These are phyloP conservation scores for Claviceps digitariae DNA, from an alignment of 2,329 filamentous ascomycete species.

Conservation along the genomic window DNA sequence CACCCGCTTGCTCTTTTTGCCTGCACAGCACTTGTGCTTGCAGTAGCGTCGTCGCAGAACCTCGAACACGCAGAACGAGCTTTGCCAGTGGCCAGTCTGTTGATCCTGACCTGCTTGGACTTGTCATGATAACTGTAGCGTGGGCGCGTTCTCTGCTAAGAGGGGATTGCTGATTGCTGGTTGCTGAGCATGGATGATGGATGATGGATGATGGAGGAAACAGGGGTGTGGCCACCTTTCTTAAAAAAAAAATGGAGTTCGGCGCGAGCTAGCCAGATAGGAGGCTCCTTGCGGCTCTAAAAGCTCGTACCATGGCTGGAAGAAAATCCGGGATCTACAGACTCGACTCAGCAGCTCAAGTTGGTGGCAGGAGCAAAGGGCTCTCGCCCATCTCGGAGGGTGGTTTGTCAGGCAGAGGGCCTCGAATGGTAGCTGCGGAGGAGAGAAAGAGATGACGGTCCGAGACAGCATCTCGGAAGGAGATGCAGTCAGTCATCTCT, in stretches of 20 bases:
- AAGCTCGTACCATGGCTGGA: neutral
- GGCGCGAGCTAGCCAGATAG: neutral
- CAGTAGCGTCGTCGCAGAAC: neutral
- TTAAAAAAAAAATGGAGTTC: neutral
- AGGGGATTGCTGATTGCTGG: conserved; percentile 2
- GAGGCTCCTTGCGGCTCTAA: neutral
- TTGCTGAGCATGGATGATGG: neutral
- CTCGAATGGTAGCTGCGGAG: no score
- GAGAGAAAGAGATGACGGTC: no score
- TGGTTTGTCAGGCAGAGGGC: no score
- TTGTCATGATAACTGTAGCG: conserved; percentile 11
- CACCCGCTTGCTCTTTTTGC: neutral
- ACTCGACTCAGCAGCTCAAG: neutral
- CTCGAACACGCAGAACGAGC: neutral
- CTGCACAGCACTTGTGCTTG: neutral
- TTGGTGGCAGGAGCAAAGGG: neutral
- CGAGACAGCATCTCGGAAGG: no score
- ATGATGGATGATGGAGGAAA: neutral
- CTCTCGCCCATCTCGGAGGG: no score
- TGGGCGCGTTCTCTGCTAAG: conserved; percentile 17
- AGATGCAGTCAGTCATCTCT: no score
- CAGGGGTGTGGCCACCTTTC: neutral
- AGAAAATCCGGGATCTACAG: neutral
- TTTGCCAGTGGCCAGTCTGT: conserved; percentile 4
- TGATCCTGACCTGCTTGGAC: conserved; percentile 17